Conservation (phyloP, 75 land plant species). For the Sequoiadendron giganteum region DNA sequence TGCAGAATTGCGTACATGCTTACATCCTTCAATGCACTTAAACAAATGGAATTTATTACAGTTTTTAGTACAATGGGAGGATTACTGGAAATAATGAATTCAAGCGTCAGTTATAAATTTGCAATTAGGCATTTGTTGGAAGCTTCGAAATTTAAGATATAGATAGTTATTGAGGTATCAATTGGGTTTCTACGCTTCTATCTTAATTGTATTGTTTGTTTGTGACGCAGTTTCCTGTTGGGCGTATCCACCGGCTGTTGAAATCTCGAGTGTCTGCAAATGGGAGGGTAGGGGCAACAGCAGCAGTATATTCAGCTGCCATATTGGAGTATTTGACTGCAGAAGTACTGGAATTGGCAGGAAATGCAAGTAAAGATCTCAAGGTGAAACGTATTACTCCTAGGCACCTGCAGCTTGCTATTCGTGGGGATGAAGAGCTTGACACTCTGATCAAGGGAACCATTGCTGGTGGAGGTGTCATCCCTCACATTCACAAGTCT, state of each 20-base stretch:
- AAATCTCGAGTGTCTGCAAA: conserved; percentile 43
- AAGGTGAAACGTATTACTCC: conserved; percentile 58
- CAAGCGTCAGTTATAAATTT: too few relatives aligned
- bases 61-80: too few relatives aligned
- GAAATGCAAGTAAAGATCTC: conserved; percentile 60
- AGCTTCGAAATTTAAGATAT: too few relatives aligned
- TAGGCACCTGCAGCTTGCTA: conserved; percentile 63
- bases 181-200: neutral
- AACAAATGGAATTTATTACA: too few relatives aligned
- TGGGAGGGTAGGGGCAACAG: conserved; percentile 61
- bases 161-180: too few relatives aligned
- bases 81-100: too few relatives aligned
- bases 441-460: conserved; percentile 55
- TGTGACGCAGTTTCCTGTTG: conserved; percentile 39
- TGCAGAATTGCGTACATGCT: too few relatives aligned
- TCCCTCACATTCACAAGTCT: conserved; percentile 69
- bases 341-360: conserved; percentile 67
- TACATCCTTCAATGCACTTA: too few relatives aligned
- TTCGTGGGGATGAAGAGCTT: conserved; percentile 66
- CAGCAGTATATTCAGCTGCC: conserved; percentile 65
- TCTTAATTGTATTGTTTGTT: neutral
- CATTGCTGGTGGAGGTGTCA: conserved; percentile 61
- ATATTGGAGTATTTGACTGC: conserved; percentile 64
- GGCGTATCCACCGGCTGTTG: conserved; percentile 46
- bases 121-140: neutral